Base-by-base conservation (phyloP, 306 rosid species). In the Castanopsis chinensis region DNA sequence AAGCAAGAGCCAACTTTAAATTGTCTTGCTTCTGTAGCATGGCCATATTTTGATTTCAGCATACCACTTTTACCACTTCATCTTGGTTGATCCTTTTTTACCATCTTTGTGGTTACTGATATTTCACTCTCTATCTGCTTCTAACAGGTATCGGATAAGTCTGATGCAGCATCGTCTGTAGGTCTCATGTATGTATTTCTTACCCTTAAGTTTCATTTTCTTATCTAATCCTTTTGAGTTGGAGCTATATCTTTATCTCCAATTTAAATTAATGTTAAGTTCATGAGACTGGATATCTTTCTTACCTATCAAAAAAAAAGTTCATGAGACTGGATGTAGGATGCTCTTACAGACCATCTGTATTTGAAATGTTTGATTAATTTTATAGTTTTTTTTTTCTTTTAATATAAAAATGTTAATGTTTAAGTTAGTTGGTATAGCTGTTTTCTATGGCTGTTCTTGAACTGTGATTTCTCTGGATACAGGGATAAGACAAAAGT, bases 401-500 rank as follows among this genome's bases (percentile, higher is more conserved):
- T 13, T 25, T 61, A 15, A 27, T 61, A 23, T 15, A 23, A 61
- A 18, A 61, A 20, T 61, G 27, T 17, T 33, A 61, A 61, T 25
- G 45, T 37, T 37, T 12, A 27, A 27, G 71, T 8, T 27, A 67
- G 4, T 33, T 18, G 51, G 32, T 18, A 19, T 4, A 18, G 60
- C 45, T 85, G 17, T 63, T 54, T 17, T 76, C 69, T 76, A 61
- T 82, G 80, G 69, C 27, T 13, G 23, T 72, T 27, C 37, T 43
- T 80, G 77, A 78, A 69, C 21, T 83, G 75, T 49, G 71, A 78
- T 71, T 79, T 76, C 8, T 49, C 69, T 78, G 68, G 57, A 85
- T 76, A n/a, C 87, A 96, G 99, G 90, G 96, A 90, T 86, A 89
- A 81, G 85, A 72, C 78, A 37, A 85, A 82, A 75, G 77, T 91